Percentiles rank a stretch among this genome's conserved stretches.
These are phyloP conservation scores for Ilyonectria destructans DNA, from an alignment of 2,329 filamentous ascomycete species.

Conservation along the genomic window DNA sequence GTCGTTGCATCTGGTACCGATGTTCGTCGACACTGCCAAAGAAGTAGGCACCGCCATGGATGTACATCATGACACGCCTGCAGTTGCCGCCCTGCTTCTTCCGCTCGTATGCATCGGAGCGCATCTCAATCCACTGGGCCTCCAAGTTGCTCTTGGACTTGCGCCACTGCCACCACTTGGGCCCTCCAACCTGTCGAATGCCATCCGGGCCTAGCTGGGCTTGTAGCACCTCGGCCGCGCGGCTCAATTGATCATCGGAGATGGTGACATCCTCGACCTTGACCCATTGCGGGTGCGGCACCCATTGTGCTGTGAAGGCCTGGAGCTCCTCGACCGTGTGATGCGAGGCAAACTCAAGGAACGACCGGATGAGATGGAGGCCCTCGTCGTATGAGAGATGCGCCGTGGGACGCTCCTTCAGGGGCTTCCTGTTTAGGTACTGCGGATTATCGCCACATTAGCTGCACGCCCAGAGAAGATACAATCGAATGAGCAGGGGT, in stretches of 20 bases:
- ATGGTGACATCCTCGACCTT: slow-evolving; percentile 81
- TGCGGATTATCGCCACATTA: slow-evolving; percentile 54
- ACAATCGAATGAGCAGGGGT: background rate
- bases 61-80: slow-evolving; percentile 89
- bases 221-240: slow-evolving; percentile 78
- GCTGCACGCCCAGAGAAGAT: slow-evolving; percentile 6
- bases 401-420: slow-evolving; percentile 85
- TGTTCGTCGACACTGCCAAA: slow-evolving; percentile 97
- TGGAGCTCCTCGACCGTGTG: slow-evolving; percentile 96
- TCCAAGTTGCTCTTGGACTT: slow-evolving; percentile 76
- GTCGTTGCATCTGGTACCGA: slow-evolving; percentile 97
- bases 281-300: slow-evolving; percentile 91
- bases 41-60: slow-evolving; percentile 95
- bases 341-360: slow-evolving; percentile 87
- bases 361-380: slow-evolving; percentile 87
- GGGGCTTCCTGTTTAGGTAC: slow-evolving; percentile 86
- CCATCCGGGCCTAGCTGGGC: slow-evolving; percentile 86
- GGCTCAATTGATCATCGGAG: slow-evolving; percentile 73
- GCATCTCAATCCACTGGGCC: slow-evolving; percentile 98
- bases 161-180: slow-evolving; percentile 93
- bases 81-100: slow-evolving; percentile 73
- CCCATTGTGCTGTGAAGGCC: slow-evolving; percentile 91
- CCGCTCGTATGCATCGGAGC: slow-evolving; percentile 78
- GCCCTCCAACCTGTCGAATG: slow-evolving; percentile 83
- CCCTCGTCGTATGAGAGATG: slow-evolving; percentile 97